Evolutionary conservation across 2,329 filamentous ascomycete genomes (phyloP).

Genomic region (Leptographium flavum): DNA sequence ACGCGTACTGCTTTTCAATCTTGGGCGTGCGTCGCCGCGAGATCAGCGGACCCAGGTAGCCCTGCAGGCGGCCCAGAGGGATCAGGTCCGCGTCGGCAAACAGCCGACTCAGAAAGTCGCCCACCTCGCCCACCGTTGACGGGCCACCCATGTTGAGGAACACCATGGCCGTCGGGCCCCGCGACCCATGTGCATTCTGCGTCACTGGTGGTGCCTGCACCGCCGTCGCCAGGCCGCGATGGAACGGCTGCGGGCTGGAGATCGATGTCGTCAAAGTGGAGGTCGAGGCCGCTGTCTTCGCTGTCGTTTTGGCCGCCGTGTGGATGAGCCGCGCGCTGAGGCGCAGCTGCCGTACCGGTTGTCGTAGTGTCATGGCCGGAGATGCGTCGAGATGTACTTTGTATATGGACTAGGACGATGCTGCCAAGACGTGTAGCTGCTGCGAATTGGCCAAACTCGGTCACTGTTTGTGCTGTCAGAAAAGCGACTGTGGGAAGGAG

Average conservation of each 20-base stretch:
- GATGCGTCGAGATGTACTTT: neutral
- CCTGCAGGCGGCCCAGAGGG: slow-evolving; percentile 82
- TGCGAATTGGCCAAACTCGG: no score
- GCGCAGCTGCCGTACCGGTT: slow-evolving; percentile 13
- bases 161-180: slow-evolving; percentile 92
- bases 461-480: no score
- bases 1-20: slow-evolving; percentile 89
- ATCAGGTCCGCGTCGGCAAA: slow-evolving; percentile 95
- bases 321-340: slow-evolving; percentile 1
- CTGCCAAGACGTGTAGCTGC: no score
- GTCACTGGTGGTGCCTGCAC: slow-evolving; percentile 55
- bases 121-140: slow-evolving; percentile 75
- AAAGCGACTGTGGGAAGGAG: no score
- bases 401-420: neutral
- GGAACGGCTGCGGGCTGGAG: slow-evolving; percentile 9
- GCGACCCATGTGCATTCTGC: slow-evolving; percentile 51
- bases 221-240: slow-evolving; percentile 39
- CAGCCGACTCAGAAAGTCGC: slow-evolving; percentile 74
- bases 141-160: slow-evolving; percentile 99
- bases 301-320: neutral
- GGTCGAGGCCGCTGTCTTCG: neutral
- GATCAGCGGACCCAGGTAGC: slow-evolving; percentile 80
- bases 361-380: slow-evolving; percentile 24
- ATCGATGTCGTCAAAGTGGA: no score
- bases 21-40: slow-evolving; percentile 81